Base-by-base conservation (phyloP, 1,284 basidiomycete genomes). In the Ceraceosorus bombacis region DNA sequence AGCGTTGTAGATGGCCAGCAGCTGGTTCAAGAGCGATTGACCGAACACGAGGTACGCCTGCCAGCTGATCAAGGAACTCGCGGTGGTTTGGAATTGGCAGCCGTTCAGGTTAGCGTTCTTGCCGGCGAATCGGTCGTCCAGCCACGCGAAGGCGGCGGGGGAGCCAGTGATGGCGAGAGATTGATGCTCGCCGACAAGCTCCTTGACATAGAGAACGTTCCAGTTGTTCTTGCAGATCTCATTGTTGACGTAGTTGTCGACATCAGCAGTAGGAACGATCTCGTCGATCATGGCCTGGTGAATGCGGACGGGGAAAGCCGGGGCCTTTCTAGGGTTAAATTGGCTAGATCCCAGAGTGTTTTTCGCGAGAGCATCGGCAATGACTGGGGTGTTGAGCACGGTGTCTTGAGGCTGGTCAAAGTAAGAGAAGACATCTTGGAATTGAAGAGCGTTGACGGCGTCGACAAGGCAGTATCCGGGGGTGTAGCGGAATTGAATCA, bases 391-490 rank as follows among this genome's bases (percentile, higher is more conserved):
- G 39, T 59, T 51, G 17, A 59, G 57, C 7, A 40, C 37, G 54
- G 10, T 38, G 10, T 41, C 49, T 36, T 51, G 49, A n/a, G 49
- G 27, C 7, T 36, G 5, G 12, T 4, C 48, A 10, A 53, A n/a
- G 38, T 41, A 38, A 17, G 6, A 27, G 41, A 15, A 40, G 8
- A 59, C 54, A 38, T 55, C 50, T 6, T 27, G 39, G 48, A 55
- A 59, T 7, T 46, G 56, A 6, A 49, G 52, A 8, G 48, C 48
- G 7, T 17, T n/a, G 12, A 57, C 56, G 9, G 50, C 38, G 41
- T 57, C 13, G 12, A 38, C 38, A 13, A 57, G 40, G 36, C 56
- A 57, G 17, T 41, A n/a, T 41, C 50, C 50, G 8, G 9, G 13
- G 15, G 41, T 6, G 39, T 15, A 10, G 43, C 43, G 36, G 52